phyloP scores from a whole-genome alignment of 768 basidiomycete genomes.

The Cystoderma amianthinum region DNA sequence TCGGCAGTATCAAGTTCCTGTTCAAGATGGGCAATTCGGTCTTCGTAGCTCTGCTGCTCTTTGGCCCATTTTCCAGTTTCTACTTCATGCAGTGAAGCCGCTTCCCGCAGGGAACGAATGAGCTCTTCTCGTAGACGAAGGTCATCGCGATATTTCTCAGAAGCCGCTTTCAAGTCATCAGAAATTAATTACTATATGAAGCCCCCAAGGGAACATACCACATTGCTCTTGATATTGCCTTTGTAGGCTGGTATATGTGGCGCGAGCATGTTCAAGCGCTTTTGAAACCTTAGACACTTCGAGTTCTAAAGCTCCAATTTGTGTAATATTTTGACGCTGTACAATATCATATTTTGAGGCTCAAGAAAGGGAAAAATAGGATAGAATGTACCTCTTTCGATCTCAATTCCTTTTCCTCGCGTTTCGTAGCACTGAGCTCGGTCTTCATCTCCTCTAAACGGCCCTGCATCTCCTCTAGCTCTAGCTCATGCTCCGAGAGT shows the following conservation, averaged over 20 bases:
- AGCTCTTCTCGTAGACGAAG: slow-evolving; percentile 72
- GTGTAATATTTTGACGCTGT: slow-evolving; percentile 57
- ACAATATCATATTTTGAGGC: slow-evolving; percentile 5
- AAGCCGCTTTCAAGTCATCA: too few relatives aligned
- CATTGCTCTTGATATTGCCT: slow-evolving; percentile 89
- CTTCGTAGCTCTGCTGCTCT: slow-evolving; percentile 69
- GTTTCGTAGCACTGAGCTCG: slow-evolving; percentile 74
- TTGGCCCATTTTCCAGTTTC: slow-evolving; percentile 61
- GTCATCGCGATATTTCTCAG: slow-evolving; percentile 72
- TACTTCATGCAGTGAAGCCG: slow-evolving; percentile 48
- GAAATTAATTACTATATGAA: too few relatives aligned
- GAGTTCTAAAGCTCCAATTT: slow-evolving; percentile 66
- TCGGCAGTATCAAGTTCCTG: slow-evolving; percentile 63
- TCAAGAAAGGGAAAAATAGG: slow-evolving; percentile 1
- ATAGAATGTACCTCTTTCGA: slow-evolving; percentile 64
- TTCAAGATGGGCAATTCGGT: slow-evolving; percentile 64
- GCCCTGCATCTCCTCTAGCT: slow-evolving; percentile 74
- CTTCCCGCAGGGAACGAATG: slow-evolving; percentile 59
- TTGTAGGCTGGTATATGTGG: slow-evolving; percentile 71
- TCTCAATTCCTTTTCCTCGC: slow-evolving; percentile 90
- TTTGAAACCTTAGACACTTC: slow-evolving; percentile 76
- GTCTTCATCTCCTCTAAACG: slow-evolving; percentile 70
- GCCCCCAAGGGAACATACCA: slow-evolving; percentile 51
- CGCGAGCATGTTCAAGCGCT: slow-evolving; percentile 64
- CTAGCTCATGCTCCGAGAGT: slow-evolving; percentile 72